Conservation (phyloP, 2,329 filamentous ascomycete genomes). For the Fusarium hainanense region DNA sequence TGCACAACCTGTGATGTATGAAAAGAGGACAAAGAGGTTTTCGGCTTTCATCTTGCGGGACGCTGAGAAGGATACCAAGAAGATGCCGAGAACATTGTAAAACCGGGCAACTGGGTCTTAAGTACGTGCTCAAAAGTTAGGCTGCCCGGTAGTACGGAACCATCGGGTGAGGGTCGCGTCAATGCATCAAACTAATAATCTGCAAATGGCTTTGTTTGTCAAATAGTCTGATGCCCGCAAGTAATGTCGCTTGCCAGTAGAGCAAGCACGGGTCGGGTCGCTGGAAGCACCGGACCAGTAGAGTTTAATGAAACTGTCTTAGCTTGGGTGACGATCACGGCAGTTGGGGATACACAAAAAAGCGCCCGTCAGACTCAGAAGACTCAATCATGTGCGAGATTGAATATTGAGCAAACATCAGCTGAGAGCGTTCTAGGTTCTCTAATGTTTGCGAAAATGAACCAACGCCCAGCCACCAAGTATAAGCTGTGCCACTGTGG, state of each 20-base stretch:
- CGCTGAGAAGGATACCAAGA: not conserved
- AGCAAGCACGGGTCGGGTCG: not conserved
- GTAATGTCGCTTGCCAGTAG: not conserved
- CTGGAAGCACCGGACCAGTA: not conserved
- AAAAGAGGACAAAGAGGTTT: not conserved
- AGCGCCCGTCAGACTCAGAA: not conserved
- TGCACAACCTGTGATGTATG: not conserved
- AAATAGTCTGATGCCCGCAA: not conserved
- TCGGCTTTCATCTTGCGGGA: not conserved
- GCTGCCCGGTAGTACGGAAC: not conserved
- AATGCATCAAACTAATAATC: not conserved
- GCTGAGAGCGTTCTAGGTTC: not conserved
- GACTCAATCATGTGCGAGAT: not conserved
- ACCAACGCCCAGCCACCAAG: not conserved
- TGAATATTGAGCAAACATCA: not conserved
- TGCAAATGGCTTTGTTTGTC: not conserved
- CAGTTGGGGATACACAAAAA: not conserved
- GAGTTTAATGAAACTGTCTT: constrained; percentile 19
- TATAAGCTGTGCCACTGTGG: not conserved
- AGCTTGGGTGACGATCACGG: not conserved
- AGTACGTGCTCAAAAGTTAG: not conserved
- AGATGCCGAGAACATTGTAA: rapidly evolving
- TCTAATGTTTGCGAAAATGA: not conserved
- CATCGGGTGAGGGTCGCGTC: not conserved
- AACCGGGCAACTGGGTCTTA: not conserved